A percentile compares a stretch with the other conserved stretches of the same genome.
These are phyloP conservation scores for Phytophthora hybrid DNA, from an alignment of 352 stramenopile species.

Conservation along the genomic window DNA sequence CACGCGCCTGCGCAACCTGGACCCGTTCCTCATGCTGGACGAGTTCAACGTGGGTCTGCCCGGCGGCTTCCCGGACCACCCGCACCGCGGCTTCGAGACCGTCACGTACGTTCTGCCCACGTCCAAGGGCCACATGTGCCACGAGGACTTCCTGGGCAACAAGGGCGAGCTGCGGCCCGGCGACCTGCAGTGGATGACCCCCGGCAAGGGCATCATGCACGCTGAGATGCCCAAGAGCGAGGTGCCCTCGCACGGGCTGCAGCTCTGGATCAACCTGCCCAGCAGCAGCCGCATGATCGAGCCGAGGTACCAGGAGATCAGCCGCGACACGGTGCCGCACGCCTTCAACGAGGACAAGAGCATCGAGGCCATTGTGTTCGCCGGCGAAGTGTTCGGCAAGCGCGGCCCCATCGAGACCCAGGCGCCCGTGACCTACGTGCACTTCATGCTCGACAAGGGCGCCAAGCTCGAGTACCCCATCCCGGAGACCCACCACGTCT, in stretches of 20 bases:
- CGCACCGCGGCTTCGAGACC: conserved; percentile 92
- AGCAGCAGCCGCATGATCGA: conserved; percentile 48
- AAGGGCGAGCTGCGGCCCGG: conserved; percentile 51
- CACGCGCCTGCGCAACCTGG: conserved; percentile 39
- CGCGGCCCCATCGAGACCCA: conserved; percentile 51
- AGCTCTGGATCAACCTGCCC: conserved; percentile 67
- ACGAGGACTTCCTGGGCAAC: conserved; percentile 84
- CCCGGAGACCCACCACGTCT: conserved; percentile 50
- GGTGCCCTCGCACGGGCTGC: conserved; percentile 45
- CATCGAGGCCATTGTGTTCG: conserved; percentile 62
- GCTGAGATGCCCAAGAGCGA: conserved; percentile 55
- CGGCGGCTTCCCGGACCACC: conserved; percentile 90
- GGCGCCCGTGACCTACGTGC: conserved; percentile 59
- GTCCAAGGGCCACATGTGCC: conserved; percentile 79
- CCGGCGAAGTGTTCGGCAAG: conserved; percentile 55
- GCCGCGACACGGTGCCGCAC: conserved; percentile 49
- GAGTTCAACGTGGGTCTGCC: conserved; percentile 56
- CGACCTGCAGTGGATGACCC: conserved; percentile 68
- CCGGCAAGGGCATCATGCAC: conserved; percentile 59
- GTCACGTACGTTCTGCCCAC: conserved; percentile 87
- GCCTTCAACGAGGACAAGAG: conserved; percentile 51
- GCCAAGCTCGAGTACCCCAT: conserved; percentile 53
- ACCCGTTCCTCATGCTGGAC: conserved; percentile 66
- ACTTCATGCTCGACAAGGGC: conserved; percentile 50
- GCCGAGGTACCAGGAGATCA: conserved; percentile 66